Conservation (phyloP, 148 eudicot species). For the Rhododendron ovatum region DNA sequence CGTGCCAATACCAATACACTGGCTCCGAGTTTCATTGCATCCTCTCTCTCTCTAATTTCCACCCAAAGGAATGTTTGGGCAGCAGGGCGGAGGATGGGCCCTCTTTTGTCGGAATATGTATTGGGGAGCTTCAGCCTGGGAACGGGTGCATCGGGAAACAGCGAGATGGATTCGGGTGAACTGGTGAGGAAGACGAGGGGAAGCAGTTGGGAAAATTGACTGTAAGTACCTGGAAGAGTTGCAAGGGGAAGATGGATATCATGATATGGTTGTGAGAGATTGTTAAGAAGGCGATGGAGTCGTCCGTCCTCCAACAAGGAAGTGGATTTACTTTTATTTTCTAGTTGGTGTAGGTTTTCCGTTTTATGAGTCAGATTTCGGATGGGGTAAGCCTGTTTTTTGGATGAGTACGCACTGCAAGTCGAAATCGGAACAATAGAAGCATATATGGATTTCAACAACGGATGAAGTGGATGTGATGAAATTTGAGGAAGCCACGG, state of each 20-base stretch:
- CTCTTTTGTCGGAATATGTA: not conserved
- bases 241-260: not conserved
- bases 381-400: conserved; percentile 35
- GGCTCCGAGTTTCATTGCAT: too few species aligned
- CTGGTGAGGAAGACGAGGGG: conserved; percentile 17
- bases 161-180: conserved; percentile 2
- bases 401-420: conserved; percentile 26
- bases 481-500: too few species aligned
- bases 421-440: not conserved
- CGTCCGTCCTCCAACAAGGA: not conserved
- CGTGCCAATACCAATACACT: too few species aligned
- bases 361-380: conserved; percentile 32
- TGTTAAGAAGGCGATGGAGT: not conserved
- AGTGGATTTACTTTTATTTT: conserved; percentile 1
- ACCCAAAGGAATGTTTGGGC: too few species aligned
- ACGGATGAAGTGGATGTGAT: too few species aligned
- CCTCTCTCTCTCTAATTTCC: too few species aligned
- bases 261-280: not conserved
- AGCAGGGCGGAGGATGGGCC: too few species aligned
- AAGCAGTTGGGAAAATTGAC: conserved; percentile 13
- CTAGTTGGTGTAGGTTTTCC: conserved; percentile 43
- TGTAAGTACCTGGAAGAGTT: not conserved
- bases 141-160: not conserved
- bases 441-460: too few species aligned
- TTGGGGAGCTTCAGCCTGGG: conserved; percentile 17